These are phyloP conservation scores for Eucalyptus virginea DNA, from an alignment of 345 rosid genomes.

Conservation along the genomic window DNA sequence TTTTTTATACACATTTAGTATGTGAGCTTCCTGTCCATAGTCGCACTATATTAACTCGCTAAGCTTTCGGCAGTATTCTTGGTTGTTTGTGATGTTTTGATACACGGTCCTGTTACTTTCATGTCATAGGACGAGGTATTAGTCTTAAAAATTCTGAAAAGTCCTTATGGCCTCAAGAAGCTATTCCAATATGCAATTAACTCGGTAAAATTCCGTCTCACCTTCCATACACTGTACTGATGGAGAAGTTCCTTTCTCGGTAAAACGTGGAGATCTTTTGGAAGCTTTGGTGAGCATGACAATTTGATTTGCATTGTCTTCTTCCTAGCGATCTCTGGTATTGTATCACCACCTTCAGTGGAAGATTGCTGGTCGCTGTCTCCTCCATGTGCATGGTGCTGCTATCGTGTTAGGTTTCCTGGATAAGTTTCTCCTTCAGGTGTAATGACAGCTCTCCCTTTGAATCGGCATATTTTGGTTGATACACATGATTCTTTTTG, in stretches of 20 bases:
- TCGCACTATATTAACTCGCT: slow-evolving; percentile 12
- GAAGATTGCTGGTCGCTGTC: not conserved
- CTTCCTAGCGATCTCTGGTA: not conserved
- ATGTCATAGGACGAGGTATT: slow-evolving; percentile 19
- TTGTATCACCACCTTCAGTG: not conserved
- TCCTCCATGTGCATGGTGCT: not conserved
- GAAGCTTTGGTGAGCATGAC: not conserved
- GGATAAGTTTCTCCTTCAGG: not conserved
- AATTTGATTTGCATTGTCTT: not conserved
- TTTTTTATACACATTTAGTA: not conserved
- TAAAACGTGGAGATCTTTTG: not conserved
- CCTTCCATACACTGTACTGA: not conserved
- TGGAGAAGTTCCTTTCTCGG: not conserved
- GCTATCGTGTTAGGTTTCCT: not conserved
- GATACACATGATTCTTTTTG: not conserved
- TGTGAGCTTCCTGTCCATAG: slow-evolving; percentile 4
- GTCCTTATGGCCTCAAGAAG: slow-evolving; percentile 16
- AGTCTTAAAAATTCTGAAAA: not conserved
- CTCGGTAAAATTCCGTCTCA: not conserved
- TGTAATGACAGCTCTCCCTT: not conserved
- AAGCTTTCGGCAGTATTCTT: slow-evolving; percentile 38
- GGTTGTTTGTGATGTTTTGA: slow-evolving; percentile 24
- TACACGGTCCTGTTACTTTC: slow-evolving; percentile 25
- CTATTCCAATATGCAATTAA: not conserved
- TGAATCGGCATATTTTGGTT: not conserved